Evolutionary conservation across 805 yeast genomes (phyloP).

Genomic region (Metschnikowia similis): DNA sequence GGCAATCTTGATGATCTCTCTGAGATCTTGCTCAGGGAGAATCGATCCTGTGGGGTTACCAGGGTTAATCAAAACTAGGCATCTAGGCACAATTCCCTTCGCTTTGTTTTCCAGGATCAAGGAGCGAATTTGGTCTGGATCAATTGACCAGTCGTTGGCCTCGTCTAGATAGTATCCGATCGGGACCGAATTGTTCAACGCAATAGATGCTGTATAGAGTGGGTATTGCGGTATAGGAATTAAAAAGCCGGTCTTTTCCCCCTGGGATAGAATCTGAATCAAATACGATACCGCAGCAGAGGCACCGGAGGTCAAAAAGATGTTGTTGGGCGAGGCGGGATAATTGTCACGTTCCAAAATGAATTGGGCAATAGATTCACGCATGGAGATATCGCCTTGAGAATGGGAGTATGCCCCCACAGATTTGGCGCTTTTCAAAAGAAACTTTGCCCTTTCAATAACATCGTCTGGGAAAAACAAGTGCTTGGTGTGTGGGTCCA

Average conservation of each 20-base stretch:
- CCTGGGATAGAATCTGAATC: conserved; percentile 63
- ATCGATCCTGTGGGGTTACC: conserved; percentile 98
- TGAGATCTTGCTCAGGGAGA: conserved; percentile 60
- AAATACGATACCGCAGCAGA: conserved; percentile 87
- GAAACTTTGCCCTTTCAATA: conserved; percentile 57
- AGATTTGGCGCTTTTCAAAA: conserved; percentile 66
- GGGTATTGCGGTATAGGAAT: conserved; percentile 99
- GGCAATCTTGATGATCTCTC: conserved; percentile 69
- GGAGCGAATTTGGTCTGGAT: conserved; percentile 57
- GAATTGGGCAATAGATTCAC: conserved; percentile 78
- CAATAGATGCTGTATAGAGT: conserved; percentile 88
- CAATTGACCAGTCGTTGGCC: conserved; percentile 76
- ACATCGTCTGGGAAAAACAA: conserved; percentile 61
- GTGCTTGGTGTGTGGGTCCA: conserved; percentile 24
- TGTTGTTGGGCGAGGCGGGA: conserved; percentile 59
- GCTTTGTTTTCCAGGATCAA: conserved; percentile 46
- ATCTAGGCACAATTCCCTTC: conserved; percentile 61
- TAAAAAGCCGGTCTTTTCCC: conserved; percentile 68
- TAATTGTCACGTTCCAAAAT: conserved; percentile 74
- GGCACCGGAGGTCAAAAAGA: conserved; percentile 90
- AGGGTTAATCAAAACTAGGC: conserved; percentile 92
- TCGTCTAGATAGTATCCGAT: conserved; percentile 87
- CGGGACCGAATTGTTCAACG: conserved; percentile 76
- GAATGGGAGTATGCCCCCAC: conserved; percentile 95
- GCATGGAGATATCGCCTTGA: conserved; percentile 72